phyloP scores from a whole-genome alignment of 2,329 filamentous ascomycete genomes.

The Diaporthe helianthi region DNA sequence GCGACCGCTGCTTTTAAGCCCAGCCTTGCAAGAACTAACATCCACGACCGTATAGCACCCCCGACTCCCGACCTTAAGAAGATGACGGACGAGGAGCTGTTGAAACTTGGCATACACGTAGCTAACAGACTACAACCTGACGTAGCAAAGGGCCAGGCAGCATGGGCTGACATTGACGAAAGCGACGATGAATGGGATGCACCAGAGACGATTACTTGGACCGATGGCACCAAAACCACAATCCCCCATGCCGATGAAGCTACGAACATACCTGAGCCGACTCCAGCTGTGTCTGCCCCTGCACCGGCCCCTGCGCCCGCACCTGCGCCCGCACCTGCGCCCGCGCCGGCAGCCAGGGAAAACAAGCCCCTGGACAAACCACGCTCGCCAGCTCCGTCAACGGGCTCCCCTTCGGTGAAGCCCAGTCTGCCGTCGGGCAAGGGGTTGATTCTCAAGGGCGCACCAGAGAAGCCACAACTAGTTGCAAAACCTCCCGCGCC shows the following conservation, averaged over 20 bases:
- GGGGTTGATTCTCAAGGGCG: conserved; percentile 69
- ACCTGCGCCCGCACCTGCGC: conserved; percentile 39
- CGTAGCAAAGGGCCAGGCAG: conserved; percentile 73
- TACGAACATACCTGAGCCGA: conserved; percentile 37
- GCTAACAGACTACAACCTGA: conserved; percentile 80
- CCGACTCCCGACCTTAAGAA: conserved; percentile 77
- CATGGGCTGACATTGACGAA: conserved; percentile 81
- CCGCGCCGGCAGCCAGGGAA: conserved; percentile 38
- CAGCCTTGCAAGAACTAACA: conserved; percentile 19
- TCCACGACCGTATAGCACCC: conserved; percentile 53
- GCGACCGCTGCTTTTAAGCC: neutral
- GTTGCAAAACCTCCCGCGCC: conserved; percentile 74
- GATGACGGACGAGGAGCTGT: conserved; percentile 85
- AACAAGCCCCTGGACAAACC: conserved; percentile 50
- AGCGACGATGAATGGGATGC: conserved; percentile 90
- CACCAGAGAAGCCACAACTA: conserved; percentile 73
- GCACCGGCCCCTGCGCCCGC: conserved; percentile 37
- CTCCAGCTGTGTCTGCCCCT: conserved; percentile 40
- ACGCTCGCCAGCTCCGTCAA: conserved; percentile 44
- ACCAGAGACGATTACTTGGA: conserved; percentile 85
- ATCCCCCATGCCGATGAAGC: conserved; percentile 68
- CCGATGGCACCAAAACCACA: conserved; percentile 84
- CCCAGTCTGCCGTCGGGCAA: conserved; percentile 60
- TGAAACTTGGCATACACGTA: conserved; percentile 86
- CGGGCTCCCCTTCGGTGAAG: conserved; percentile 51